phyloP scores from a whole-genome alignment of 2,329 filamentous ascomycete genomes.

The Aureobasidium sp. region DNA sequence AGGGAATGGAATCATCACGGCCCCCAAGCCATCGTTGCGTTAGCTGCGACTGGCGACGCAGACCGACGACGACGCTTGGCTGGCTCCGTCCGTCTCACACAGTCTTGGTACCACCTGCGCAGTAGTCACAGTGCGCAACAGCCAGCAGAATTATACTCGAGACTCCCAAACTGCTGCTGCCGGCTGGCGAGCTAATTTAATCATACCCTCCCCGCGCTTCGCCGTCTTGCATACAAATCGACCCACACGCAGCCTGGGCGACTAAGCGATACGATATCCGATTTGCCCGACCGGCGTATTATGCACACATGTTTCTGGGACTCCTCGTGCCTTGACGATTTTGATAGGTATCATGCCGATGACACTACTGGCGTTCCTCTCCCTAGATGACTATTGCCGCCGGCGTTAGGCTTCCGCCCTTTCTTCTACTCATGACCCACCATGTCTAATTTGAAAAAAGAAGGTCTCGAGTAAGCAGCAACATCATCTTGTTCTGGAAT shows the following conservation, averaged over 20 bases:
- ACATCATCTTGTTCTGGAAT: slow-evolving; percentile 6
- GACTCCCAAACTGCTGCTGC: slow-evolving; percentile 4
- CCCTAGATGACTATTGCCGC: slow-evolving; percentile 3
- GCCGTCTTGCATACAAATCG: slow-evolving; percentile 10
- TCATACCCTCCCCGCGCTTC: slow-evolving; percentile 11
- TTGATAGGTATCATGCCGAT: slow-evolving; percentile 4
- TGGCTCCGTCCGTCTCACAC: slow-evolving; percentile 13
- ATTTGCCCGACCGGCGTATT: background rate
- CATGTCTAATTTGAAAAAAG: slow-evolving; percentile 8
- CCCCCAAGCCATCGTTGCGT: slow-evolving; percentile 8
- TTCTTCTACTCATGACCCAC: slow-evolving; percentile 3
- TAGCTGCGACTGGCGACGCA: slow-evolving; percentile 10
- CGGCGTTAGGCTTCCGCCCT: slow-evolving; percentile 8
- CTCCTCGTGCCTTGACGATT: background rate
- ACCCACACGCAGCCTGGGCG: slow-evolving; percentile 11
- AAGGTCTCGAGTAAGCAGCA: slow-evolving; percentile 10
- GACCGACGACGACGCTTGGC: slow-evolving; percentile 9
- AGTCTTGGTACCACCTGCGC: slow-evolving; percentile 7
- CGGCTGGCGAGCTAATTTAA: slow-evolving; percentile 14
- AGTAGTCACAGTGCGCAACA: background rate
- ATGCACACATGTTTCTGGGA: slow-evolving; percentile 3
- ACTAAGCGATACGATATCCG: slow-evolving; percentile 11
- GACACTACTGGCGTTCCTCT: background rate
- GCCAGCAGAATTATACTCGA: slow-evolving; percentile 8
- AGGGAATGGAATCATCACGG: background rate